Conservation (phyloP, 768 basidiomycete species). For the Strobilomyces dryophilus region DNA sequence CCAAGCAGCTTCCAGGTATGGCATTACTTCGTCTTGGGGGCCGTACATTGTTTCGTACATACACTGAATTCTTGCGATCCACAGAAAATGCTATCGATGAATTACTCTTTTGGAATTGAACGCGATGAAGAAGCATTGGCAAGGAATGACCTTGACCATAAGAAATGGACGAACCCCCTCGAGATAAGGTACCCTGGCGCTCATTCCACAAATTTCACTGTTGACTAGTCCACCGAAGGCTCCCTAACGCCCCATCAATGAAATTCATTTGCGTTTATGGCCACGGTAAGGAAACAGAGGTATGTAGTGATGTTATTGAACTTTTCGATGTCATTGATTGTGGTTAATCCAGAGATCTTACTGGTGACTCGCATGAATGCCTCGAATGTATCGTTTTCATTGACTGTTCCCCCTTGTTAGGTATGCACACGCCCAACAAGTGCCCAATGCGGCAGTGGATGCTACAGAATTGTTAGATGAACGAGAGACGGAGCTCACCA, state of each 20-base stretch:
- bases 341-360: slow-evolving; percentile 65
- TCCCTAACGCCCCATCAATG: slow-evolving; percentile 89
- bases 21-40: slow-evolving; percentile 1
- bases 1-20: slow-evolving; percentile 75
- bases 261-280: slow-evolving; percentile 93
- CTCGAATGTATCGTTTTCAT: neutral
- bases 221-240: slow-evolving; percentile 34
- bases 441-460: slow-evolving; percentile 53
- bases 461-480: slow-evolving; percentile 48
- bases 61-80: neutral
- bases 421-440: slow-evolving; percentile 71
- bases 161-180: slow-evolving; percentile 91
- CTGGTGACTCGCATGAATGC: slow-evolving; percentile 46
- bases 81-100: slow-evolving; percentile 72
- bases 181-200: slow-evolving; percentile 55
- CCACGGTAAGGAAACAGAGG: slow-evolving; percentile 94
- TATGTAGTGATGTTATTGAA: slow-evolving; percentile 27
- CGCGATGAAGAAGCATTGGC: slow-evolving; percentile 59
- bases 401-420: slow-evolving; percentile 28
- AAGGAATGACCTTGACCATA: slow-evolving; percentile 66
- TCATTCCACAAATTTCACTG: neutral
- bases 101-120: slow-evolving; percentile 91
- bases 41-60: neutral
- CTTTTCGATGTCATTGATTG: neutral
- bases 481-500: slow-evolving; percentile 38